Evolutionary conservation across 345 rosid species (phyloP), one percentile per base, ranked within the genome.

Genomic region (Draba incana): DNA sequence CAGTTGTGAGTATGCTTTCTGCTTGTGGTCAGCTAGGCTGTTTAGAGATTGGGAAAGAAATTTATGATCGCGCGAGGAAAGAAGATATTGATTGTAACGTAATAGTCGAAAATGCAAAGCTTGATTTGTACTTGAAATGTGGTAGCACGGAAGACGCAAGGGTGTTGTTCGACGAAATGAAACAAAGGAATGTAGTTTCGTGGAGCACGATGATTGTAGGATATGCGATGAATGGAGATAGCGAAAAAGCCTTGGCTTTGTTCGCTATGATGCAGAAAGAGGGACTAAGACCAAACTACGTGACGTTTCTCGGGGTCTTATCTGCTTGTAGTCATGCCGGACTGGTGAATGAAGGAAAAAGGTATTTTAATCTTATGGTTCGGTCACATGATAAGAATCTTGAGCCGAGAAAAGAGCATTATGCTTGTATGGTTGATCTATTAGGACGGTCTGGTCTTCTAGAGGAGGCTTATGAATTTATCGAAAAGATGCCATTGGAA

Each of bases 201-300:
- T 83, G 86, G 84, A 83, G 83, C 72, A 66, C 83, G 1, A 71
- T 83, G 81, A 71, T 83, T 45, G 78, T 71, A 47, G 86, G 86
- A 28, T 81, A 66, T 24, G 84, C 84, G 24, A 70, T 77, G 70
- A 81, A 81, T 64, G 87, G 84, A 50, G 54, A 81, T 8, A 79
- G 84, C 31, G 52, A 72, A 57, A 76, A 79, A 67, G 84, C 87
- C 27, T 77, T 81, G 69, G 64, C 70, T 14, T 52, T 79, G 39
- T 77, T 81, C 73, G 27, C 38, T 14, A 46, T 42, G 64, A 83
- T 81, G 84, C 79, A 66, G 65, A 70, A 55, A 0, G 56, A 77
- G 42, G 79, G 83, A 20, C 13, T 82, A 25, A 70, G 64, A 48
- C 80, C 82, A 0, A 83, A 83, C 68, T 68, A 79, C 5, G 81